Evolutionary conservation across 208 protist species (phyloP).

Genomic region (Leishmania aethiopica): DNA sequence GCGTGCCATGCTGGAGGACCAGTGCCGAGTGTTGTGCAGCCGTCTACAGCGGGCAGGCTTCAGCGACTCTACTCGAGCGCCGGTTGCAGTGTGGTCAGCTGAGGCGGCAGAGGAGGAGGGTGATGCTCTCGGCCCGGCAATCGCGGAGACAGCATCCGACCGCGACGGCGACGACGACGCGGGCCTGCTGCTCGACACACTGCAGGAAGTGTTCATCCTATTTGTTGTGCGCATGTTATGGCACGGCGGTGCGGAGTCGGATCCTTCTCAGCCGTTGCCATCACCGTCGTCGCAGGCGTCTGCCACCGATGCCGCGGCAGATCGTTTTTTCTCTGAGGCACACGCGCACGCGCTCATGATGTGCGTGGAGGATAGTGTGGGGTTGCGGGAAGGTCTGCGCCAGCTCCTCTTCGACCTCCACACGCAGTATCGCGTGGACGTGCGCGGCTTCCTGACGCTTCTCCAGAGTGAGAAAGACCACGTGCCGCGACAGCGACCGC

Average conservation of each 20-base stretch:
- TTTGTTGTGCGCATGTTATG: slow-evolving; percentile 1
- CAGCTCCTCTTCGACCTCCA: slow-evolving; percentile 7
- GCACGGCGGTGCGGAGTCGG: background rate
- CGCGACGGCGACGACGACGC: background rate
- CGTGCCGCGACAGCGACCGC: background rate
- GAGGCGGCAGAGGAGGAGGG: background rate
- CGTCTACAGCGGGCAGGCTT: background rate
- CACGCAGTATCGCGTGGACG: slow-evolving; percentile 11
- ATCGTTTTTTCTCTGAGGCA: background rate
- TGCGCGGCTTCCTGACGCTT: background rate
- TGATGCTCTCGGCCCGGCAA: background rate
- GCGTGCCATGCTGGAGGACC: background rate
- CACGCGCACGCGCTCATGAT: background rate
- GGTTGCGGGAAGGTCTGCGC: slow-evolving; percentile 4
- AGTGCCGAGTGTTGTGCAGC: background rate
- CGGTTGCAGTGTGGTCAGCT: background rate
- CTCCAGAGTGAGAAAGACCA: background rate
- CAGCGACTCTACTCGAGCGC: background rate
- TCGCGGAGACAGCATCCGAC: background rate
- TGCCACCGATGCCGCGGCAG: background rate
- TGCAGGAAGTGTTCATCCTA: background rate
- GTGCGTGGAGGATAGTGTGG: background rate
- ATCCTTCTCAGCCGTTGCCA: background rate
- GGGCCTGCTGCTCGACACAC: background rate
- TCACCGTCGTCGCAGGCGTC: no score